These are phyloP conservation scores for Sphagnum fallax DNA, from an alignment of 228 moss, liverwort and hornwort species.

Conservation along the genomic window DNA sequence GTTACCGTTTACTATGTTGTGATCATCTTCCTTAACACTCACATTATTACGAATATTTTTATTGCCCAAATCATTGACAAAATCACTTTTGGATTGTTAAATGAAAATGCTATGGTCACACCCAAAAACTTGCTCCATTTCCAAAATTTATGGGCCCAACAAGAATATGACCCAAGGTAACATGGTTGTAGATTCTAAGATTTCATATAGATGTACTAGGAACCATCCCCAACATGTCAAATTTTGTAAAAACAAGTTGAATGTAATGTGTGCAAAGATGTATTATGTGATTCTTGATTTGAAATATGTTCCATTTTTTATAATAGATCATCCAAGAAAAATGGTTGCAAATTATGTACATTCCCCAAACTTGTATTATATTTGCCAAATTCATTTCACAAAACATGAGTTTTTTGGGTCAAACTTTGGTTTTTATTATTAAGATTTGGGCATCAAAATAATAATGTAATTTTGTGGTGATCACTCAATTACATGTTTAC, in stretches of 20 bases:
- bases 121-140: constrained; percentile 54
- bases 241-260: background rate
- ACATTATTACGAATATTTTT: constrained; percentile 76
- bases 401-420: background rate
- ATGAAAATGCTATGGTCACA: constrained; percentile 73
- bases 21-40: constrained; percentile 50
- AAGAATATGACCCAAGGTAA: constrained; percentile 59
- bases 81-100: constrained; percentile 81
- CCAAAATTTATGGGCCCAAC: constrained; percentile 64
- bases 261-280: background rate
- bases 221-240: background rate
- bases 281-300: background rate
- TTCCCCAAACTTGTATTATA: too few relatives aligned
- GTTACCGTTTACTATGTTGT: constrained; percentile 58
- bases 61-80: constrained; percentile 88
- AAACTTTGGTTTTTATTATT: background rate
- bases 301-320: background rate
- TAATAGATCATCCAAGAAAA: background rate
- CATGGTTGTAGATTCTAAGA: background rate
- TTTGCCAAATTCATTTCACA: too few relatives aligned
- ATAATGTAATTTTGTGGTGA: background rate
- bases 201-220: background rate
- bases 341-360: too few relatives aligned
- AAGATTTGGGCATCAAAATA: background rate
- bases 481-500: background rate